Conservation (phyloP, 352 stramenopile species). For the Globisporangium nunn region DNA sequence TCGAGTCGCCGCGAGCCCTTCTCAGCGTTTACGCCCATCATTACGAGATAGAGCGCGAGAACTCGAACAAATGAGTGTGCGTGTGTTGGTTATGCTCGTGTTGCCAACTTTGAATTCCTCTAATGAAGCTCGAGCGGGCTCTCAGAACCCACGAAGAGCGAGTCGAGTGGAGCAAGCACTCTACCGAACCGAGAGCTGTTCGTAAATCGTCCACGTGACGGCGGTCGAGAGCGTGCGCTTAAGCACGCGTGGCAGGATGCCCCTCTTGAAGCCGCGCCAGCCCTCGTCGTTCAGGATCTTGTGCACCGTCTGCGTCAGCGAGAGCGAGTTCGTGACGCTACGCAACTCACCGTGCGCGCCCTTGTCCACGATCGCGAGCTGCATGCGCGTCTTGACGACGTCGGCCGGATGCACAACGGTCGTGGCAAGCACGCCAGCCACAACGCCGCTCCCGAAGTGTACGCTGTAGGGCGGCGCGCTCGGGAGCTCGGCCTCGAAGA, state of each 20-base stretch:
- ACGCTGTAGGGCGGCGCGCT: conserved; percentile 46
- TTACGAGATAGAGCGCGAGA: conserved; percentile 44
- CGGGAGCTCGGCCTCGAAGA: conserved; percentile 32
- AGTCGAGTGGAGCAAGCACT: not conserved
- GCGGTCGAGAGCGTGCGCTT: conserved; percentile 97
- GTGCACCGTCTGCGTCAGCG: conserved; percentile 50
- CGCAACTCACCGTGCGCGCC: conserved; percentile 19
- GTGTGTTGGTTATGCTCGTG: not conserved
- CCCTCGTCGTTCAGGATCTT: conserved; percentile 92
- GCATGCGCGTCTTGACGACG: conserved; percentile 87
- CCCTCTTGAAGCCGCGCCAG: conserved; percentile 88
- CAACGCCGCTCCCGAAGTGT: conserved; percentile 75
- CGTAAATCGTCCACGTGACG: conserved; percentile 99
- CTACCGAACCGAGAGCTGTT: conserved; percentile 78
- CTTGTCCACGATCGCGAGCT: conserved; percentile 59
- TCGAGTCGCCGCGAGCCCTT: conserved; percentile 50
- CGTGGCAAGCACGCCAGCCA: conserved; percentile 69
- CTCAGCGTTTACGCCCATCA: conserved; percentile 81
- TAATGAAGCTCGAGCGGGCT: not conserved
- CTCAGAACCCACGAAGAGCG: not conserved
- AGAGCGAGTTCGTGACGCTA: conserved; percentile 49
- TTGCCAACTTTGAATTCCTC: not conserved
- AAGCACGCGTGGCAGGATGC: conserved; percentile 91
- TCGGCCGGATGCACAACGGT: conserved; percentile 81
- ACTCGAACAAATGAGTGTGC: no score